Conservation (phyloP, 108 stramenopile species). For the Conticribra guillardii region DNA sequence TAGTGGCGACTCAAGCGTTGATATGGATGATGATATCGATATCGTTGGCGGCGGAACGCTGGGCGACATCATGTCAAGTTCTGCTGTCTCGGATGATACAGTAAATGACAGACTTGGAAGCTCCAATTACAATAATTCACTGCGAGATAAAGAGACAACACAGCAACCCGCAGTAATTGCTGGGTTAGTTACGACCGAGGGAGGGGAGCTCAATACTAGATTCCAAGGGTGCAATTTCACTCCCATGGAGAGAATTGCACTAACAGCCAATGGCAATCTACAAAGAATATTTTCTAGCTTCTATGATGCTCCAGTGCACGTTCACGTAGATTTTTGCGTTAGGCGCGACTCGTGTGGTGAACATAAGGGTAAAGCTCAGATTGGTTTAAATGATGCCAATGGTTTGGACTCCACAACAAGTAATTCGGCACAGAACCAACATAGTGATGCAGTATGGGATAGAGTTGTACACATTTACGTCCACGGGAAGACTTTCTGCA, state of each 20-base stretch:
- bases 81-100: not conserved
- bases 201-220: conserved; percentile 44
- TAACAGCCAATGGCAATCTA: conserved; percentile 86
- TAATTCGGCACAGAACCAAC: not conserved
- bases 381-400: no score
- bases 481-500: conserved; percentile 60
- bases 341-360: not conserved
- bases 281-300: conserved; percentile 83
- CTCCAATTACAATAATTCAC: not conserved
- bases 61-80: conserved; percentile 79
- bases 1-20: no score
- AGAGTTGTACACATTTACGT: conserved; percentile 53
- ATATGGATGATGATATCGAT: no score
- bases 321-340: conserved; percentile 64
- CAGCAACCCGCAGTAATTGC: conserved; percentile 22
- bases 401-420: not conserved
- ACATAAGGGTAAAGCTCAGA: not conserved
- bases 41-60: conserved; percentile 60
- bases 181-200: conserved; percentile 56
- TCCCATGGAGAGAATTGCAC: conserved; percentile 81
- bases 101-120: not conserved
- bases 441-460: conserved; percentile 55
- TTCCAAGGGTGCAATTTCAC: conserved; percentile 43
- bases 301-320: conserved; percentile 83
- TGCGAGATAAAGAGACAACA: not conserved